phyloP scores from a whole-genome alignment of 78 protist species.

The Polysphondylium violaceum region DNA sequence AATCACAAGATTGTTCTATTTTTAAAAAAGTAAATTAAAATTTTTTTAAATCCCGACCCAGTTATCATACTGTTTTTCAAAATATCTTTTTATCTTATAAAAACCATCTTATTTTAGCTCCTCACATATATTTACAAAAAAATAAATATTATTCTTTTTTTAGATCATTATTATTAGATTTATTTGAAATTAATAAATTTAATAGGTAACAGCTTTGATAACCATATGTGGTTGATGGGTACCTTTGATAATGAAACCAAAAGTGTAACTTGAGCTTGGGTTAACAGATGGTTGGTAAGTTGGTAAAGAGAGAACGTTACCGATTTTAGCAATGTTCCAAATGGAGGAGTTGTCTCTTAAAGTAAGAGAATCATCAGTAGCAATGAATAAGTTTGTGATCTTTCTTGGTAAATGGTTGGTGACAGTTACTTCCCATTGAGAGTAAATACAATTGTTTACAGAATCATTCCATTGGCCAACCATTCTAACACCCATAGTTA shows the following conservation, averaged over 20 bases:
- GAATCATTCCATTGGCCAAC: too few species aligned
- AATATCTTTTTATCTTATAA: too few species aligned
- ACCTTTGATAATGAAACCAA: slow-evolving; percentile 33
- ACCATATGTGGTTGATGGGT: background rate
- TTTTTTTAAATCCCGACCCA: too few species aligned
- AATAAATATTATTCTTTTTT: too few species aligned
- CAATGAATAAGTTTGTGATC: slow-evolving; percentile 19
- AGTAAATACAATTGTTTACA: background rate
- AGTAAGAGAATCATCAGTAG: background rate
- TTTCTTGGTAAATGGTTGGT: slow-evolving; percentile 11
- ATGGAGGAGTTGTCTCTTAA: slow-evolving; percentile 10
- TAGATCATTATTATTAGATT: too few species aligned
- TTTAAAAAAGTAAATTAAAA: too few species aligned
- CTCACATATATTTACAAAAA: too few species aligned
- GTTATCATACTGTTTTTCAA: too few species aligned
- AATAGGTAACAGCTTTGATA: slow-evolving; percentile 12
- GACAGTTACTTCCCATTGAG: slow-evolving; percentile 27
- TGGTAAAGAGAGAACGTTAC: slow-evolving; percentile 12
- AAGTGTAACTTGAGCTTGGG: background rate
- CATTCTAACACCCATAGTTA: too few species aligned
- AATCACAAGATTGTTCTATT: too few species aligned
- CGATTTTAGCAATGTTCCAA: slow-evolving; percentile 9
- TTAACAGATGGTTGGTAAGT: slow-evolving; percentile 17
- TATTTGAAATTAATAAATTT: too few species aligned
- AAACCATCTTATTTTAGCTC: too few species aligned